Evolutionary conservation across 139 green algal genomes (phyloP).

Genomic region (Closterium sp.): DNA sequence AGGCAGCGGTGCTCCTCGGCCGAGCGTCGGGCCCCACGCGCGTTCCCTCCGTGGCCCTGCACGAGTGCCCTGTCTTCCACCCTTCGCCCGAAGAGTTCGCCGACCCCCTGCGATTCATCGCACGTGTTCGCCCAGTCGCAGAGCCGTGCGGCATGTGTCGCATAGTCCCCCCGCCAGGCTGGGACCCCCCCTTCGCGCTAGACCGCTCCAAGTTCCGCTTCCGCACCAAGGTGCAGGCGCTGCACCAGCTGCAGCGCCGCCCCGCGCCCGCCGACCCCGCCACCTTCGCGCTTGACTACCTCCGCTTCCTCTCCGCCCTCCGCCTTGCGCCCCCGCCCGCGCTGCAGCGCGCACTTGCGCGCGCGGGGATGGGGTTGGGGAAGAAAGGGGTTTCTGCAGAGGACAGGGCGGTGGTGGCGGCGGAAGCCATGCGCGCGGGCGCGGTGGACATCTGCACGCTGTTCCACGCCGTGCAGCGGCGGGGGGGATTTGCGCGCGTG

Average conservation of each 20-base stretch:
- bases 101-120: conserved; percentile 74
- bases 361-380: neutral
- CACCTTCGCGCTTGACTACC: conserved; percentile 64
- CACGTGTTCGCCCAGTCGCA: conserved; percentile 57
- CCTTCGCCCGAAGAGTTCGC: conserved; percentile 63
- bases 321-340: neutral
- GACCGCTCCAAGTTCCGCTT: conserved; percentile 64
- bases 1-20: neutral
- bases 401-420: neutral
- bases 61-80: conserved; percentile 39
- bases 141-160: conserved; percentile 76
- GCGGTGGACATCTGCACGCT: conserved; percentile 33
- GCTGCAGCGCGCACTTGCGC: neutral
- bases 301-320: conserved; percentile 54
- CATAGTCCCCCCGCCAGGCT: conserved; percentile 81
- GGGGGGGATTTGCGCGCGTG: conserved; percentile 56
- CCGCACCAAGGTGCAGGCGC: conserved; percentile 69
- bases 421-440: neutral
- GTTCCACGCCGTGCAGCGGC: conserved; percentile 48
- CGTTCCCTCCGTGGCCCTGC: neutral
- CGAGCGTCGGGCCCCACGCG: neutral
- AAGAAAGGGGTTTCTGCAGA: neutral
- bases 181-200: conserved; percentile 66
- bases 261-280: conserved; percentile 38
- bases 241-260: conserved; percentile 77